Base-by-base conservation (phyloP, 2,329 filamentous ascomycete species). In the Apiospora pterosperma region DNA sequence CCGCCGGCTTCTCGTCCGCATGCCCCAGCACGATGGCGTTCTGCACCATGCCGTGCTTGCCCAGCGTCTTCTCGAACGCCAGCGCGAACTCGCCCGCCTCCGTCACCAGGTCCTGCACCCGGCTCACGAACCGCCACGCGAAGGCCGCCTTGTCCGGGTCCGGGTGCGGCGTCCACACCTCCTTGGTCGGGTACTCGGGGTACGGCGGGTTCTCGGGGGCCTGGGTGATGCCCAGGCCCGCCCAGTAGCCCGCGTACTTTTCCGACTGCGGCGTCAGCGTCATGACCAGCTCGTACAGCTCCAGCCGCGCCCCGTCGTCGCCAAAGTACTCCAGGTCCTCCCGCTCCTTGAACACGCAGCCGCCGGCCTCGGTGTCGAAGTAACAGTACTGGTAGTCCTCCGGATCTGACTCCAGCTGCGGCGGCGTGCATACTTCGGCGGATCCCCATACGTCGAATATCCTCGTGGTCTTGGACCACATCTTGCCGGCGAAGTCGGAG, bases 91-190 rank as follows among this genome's bases (percentile, higher is more conserved):
- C 64, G 34, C 55, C 55, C 48, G 25, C 41, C 11, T 28, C 36
- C 12, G 38, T 61, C 4, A 39, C 62, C 19, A 65, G 62, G 44
- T 65, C 64, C n/a, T 42, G 34, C 5, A 63, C 25, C 21, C 64
- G 61, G 31, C 64, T 61, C 31, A 65, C 44, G 62, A 65, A 65
- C 14, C 64, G 61, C 64, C 64, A 65, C 14, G 62, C 62, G 36
- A 44, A 65, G 10, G 44, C 10, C 2, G 39, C 23, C 36, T 65
- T 65, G 4, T 44, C 36, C 19, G 64, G 64, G 28, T 65, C 64
- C 39, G 64, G 64, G 39, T 65, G 64, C 31, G 64, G 64, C 31
- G 64, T 65, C 64, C 64, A 65, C 7, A 65, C 55, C 16, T 65
- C 64, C 11, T 39, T 59, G 5, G 58, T 60, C 8, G 64, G 6